These are phyloP conservation scores for Zygosaccharomyces siamensis DNA, from an alignment of 805 yeast genomes.

Conservation along the genomic window DNA sequence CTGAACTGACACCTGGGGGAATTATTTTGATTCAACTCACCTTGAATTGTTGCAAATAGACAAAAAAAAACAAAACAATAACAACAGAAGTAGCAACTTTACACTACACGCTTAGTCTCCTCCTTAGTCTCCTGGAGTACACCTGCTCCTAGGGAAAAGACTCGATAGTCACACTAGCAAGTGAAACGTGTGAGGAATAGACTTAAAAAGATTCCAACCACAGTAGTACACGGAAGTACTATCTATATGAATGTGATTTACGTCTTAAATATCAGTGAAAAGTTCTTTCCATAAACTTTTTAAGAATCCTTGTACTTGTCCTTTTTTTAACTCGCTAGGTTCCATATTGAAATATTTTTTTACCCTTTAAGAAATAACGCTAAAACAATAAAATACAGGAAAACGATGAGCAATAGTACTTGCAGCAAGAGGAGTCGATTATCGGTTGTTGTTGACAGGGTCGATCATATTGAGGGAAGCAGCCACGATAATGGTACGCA, in stretches of 20 bases:
- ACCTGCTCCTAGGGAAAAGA: slow-evolving; percentile 1
- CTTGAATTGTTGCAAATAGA: not conserved
- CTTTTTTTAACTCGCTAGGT: not conserved
- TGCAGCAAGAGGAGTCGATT: slow-evolving; percentile 13
- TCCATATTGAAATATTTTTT: slow-evolving; percentile 4
- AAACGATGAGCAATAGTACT: not conserved
- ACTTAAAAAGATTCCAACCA: not conserved
- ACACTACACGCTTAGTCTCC: not conserved
- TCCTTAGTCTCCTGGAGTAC: slow-evolving; percentile 1
- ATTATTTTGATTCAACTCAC: not conserved
- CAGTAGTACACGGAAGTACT: not conserved
- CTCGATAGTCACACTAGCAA: not conserved
- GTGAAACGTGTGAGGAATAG: not conserved
- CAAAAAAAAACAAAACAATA: not conserved
- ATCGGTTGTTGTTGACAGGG: slow-evolving; percentile 17
- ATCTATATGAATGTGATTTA: not conserved
- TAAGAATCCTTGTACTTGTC: not conserved
- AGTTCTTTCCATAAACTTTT: slow-evolving; percentile 3
- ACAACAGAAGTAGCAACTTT: not conserved
- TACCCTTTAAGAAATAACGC: slow-evolving; percentile 7
- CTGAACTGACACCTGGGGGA: too few species aligned
- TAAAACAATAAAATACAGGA: not conserved
- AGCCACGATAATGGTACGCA: slow-evolving; percentile 15
- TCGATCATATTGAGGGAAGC: slow-evolving; percentile 15
- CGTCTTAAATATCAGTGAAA: not conserved